These are phyloP conservation scores for Bruguiera parviflora DNA, from an alignment of 345 rosid genomes.

Conservation along the genomic window DNA sequence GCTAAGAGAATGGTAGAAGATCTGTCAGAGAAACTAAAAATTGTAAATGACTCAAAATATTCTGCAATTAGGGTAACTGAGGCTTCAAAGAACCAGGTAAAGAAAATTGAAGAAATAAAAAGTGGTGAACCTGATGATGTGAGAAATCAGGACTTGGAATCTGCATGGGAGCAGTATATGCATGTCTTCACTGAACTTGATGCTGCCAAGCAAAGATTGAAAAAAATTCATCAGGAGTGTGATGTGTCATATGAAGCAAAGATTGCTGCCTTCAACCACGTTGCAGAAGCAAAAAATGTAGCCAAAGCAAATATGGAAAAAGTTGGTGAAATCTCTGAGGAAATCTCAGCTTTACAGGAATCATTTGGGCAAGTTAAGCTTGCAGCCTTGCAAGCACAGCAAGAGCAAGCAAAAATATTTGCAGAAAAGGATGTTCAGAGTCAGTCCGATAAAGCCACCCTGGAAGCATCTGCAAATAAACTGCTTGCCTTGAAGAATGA, in stretches of 20 bases:
- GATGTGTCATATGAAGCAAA: constrained; percentile 52
- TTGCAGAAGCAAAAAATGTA: constrained; percentile 59
- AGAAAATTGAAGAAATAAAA: constrained; percentile 52
- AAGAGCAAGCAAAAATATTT: constrained; percentile 67
- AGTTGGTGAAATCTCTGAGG: constrained; percentile 63
- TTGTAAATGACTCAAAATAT: constrained; percentile 55
- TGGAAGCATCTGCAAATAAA: constrained; percentile 64
- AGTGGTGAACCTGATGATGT: constrained; percentile 37
- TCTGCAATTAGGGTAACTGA: constrained; percentile 59
- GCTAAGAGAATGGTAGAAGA: constrained; percentile 67
- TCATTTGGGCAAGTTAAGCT: constrained; percentile 79
- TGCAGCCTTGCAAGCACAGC: constrained; percentile 60
- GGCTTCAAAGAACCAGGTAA: constrained; percentile 52
- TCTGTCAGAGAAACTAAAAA: constrained; percentile 53
- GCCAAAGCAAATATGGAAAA: constrained; percentile 61
- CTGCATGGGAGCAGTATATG: constrained; percentile 53
- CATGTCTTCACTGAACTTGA: constrained; percentile 60
- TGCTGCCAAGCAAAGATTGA: constrained; percentile 68
- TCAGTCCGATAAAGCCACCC: constrained; percentile 54
- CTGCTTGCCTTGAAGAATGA: constrained; percentile 51
- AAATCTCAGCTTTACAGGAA: constrained; percentile 67
- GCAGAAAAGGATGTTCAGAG: constrained; percentile 61
- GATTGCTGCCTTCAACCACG: constrained; percentile 52
- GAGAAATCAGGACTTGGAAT: constrained; percentile 50
- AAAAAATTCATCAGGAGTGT: constrained; percentile 58